These are phyloP conservation scores for Aspergillus caelatus DNA, from an alignment of 2,329 filamentous ascomycete genomes.

Conservation along the genomic window DNA sequence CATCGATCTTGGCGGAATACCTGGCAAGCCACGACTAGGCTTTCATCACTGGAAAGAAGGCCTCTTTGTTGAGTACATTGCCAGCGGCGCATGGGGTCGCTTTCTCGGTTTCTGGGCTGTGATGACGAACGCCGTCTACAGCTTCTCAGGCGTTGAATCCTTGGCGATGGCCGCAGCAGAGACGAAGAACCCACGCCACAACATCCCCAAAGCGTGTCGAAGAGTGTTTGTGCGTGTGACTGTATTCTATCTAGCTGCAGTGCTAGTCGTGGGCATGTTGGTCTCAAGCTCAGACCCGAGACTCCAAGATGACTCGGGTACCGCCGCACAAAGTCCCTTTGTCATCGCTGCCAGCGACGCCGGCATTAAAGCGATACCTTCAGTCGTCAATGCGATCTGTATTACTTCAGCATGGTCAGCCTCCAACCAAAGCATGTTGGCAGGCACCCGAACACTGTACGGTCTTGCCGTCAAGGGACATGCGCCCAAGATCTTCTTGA, in stretches of 20 bases:
- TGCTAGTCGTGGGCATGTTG: constrained; percentile 62
- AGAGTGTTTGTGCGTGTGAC: constrained; percentile 59
- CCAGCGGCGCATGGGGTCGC: constrained; percentile 58
- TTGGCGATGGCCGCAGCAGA: constrained; percentile 60
- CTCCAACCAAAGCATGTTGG: constrained; percentile 67
- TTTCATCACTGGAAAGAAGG: constrained; percentile 68
- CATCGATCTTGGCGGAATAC: constrained; percentile 64
- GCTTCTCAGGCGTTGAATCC: constrained; percentile 49
- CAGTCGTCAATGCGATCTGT: constrained; percentile 76
- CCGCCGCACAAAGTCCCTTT: constrained; percentile 55
- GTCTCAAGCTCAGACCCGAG: constrained; percentile 57
- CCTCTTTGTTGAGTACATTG: constrained; percentile 69
- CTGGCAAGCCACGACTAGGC: constrained; percentile 61
- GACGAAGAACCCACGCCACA: constrained; percentile 54
- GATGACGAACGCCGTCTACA: constrained; percentile 46
- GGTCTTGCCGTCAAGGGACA: constrained; percentile 52
- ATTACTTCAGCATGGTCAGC: constrained; percentile 72
- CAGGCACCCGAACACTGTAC: constrained; percentile 56
- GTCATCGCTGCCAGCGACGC: constrained; percentile 73
- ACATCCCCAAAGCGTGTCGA: constrained; percentile 58
- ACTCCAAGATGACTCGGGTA: constrained; percentile 27
- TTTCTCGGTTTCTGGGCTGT: constrained; percentile 64
- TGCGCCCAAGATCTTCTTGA: constrained; percentile 55
- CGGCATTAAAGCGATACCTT: constrained; percentile 67
- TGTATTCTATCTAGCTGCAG: constrained; percentile 60